Conservation (phyloP, 441 rosid species). For the Erysimum cheiri region DNA sequence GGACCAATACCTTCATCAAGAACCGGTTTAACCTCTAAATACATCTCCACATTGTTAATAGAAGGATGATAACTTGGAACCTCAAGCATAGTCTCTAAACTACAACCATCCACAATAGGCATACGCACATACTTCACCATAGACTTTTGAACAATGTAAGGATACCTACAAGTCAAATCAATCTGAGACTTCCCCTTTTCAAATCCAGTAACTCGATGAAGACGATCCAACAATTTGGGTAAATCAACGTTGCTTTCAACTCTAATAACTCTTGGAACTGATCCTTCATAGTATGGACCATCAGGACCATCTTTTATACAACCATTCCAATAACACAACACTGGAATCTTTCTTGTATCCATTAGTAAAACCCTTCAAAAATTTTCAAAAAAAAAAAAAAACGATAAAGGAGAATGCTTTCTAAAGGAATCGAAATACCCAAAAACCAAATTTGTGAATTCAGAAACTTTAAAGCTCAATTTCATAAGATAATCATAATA, state of each 20-base stretch:
- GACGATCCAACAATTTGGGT: background rate
- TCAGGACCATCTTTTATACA: background rate
- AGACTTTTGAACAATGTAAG: background rate
- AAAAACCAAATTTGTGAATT: background rate
- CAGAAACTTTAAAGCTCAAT: background rate
- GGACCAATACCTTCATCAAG: background rate
- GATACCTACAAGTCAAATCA: background rate
- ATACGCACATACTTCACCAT: background rate
- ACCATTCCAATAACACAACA: background rate
- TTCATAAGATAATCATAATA: background rate
- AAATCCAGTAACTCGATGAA: background rate
- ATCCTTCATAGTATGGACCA: background rate
- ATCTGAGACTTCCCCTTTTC: background rate
- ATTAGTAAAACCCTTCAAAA: background rate
- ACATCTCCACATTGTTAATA: background rate
- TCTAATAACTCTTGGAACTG: background rate
- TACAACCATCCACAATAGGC: background rate
- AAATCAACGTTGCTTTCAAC: background rate
- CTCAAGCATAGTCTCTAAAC: slow-evolving; percentile 3
- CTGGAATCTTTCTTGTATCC: background rate
- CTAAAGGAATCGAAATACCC: background rate
- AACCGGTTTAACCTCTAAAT: background rate
- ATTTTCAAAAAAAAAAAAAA: background rate
- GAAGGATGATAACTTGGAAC: background rate
- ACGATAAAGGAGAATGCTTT: background rate